A percentile compares a stretch with the other conserved stretches of the same genome.
Evolutionary conservation across 75 land plant species (phyloP).

Genomic region (Pinus albicaulis): DNA sequence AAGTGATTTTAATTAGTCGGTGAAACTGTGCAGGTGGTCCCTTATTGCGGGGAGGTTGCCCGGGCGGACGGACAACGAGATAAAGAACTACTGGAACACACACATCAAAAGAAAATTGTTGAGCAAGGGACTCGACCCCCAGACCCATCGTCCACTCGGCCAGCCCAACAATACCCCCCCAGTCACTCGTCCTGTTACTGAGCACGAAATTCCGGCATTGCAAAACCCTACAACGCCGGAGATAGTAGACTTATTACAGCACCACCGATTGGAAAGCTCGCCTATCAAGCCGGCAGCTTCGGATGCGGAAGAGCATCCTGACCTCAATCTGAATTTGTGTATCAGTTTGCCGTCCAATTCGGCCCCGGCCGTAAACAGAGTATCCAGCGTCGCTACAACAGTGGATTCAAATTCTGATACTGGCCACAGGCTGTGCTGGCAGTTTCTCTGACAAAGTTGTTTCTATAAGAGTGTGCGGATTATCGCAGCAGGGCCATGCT

Average conservation of each 20-base stretch:
- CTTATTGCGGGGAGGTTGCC: conserved; percentile 14
- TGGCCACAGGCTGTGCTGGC: too few relatives aligned
- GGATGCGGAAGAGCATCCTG: background rate
- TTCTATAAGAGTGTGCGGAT: too few relatives aligned
- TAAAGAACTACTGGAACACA: conserved; percentile 20
- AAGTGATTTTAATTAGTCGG: background rate
- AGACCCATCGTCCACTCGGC: conserved; percentile 5
- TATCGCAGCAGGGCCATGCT: too few relatives aligned
- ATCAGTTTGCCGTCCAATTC: conserved; percentile 18
- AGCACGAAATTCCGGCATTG: background rate
- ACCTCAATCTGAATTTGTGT: conserved; percentile 25
- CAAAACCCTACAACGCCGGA: too few relatives aligned
- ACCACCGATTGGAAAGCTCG: background rate
- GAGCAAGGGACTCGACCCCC: conserved; percentile 12
- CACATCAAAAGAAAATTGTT: conserved; percentile 13
- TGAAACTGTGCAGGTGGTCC: conserved; percentile 11
- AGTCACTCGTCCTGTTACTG: background rate
- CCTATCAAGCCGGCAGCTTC: background rate
- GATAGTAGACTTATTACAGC: conserved; percentile 3
- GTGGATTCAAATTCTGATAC: background rate
- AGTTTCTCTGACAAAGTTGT: too few relatives aligned
- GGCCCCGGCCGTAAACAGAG: background rate
- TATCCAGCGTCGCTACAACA: too few relatives aligned
- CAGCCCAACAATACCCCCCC: background rate
- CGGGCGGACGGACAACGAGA: conserved; percentile 15